These are phyloP conservation scores for Fusarium pseudocircinatum DNA, from an alignment of 2,329 filamentous ascomycete species.

Conservation along the genomic window DNA sequence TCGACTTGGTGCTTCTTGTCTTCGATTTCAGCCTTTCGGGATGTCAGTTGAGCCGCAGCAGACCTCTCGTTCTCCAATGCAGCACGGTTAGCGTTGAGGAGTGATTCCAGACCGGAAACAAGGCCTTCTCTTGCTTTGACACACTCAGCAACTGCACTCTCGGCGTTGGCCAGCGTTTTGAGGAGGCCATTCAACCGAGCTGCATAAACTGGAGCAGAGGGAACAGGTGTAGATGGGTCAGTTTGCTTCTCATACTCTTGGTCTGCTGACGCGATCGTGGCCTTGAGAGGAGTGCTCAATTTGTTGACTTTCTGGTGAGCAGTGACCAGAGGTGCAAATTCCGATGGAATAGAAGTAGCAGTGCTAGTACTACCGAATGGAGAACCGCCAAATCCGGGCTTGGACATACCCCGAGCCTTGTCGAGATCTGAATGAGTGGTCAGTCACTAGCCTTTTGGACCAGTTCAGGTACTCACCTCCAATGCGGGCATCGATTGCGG, in stretches of 20 bases:
- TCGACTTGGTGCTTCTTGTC: constrained; percentile 89
- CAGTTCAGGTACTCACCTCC: constrained; percentile 65
- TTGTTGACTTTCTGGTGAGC: constrained; percentile 80
- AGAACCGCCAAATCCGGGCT: constrained; percentile 65
- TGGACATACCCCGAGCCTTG: constrained; percentile 64
- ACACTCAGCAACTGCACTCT: constrained; percentile 87
- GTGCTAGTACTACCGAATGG: constrained; percentile 67
- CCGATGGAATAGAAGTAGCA: constrained; percentile 72
- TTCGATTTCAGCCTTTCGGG: constrained; percentile 78
- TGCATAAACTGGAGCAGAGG: constrained; percentile 89
- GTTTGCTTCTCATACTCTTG: constrained; percentile 87
- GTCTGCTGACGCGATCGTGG: constrained; percentile 75
- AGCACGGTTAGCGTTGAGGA: constrained; percentile 77
- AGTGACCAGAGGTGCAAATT: constrained; percentile 79
- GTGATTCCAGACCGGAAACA: constrained; percentile 81
- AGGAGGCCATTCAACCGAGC: constrained; percentile 89
- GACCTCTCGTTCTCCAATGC: constrained; percentile 76
- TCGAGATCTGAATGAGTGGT: constrained; percentile 65
- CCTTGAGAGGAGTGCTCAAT: constrained; percentile 72
- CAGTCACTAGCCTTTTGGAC: constrained; percentile 5
- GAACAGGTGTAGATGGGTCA: constrained; percentile 72
- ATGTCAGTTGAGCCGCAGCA: constrained; percentile 69
- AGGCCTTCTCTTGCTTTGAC: constrained; percentile 85
- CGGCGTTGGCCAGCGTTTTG: constrained; percentile 86
- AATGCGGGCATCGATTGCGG: constrained; percentile 80